A percentile compares a stretch with the other conserved stretches of the same genome.
Conservation (phyloP, 176 grass and related monocot species). For the Panicum miliaceum region DNA sequence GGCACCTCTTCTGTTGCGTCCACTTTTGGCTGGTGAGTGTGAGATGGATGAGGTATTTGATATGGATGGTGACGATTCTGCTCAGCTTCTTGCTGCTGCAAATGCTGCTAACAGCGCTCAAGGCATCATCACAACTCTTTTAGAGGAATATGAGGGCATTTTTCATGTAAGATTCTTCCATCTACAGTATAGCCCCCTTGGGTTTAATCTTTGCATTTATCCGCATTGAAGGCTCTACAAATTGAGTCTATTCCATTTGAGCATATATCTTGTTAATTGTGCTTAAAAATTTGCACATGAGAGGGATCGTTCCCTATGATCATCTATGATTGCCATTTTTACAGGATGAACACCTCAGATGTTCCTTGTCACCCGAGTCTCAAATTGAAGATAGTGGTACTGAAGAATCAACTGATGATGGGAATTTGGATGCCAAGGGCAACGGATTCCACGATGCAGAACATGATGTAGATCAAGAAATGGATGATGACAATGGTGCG, state of each 20-base stretch:
- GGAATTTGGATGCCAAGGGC: conserved; percentile 64
- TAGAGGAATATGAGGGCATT: conserved; percentile 92
- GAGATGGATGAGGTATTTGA: conserved; percentile 98
- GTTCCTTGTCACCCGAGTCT: conserved; percentile 75
- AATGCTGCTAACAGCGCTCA: conserved; percentile 97
- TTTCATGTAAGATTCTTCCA: conserved; percentile 84
- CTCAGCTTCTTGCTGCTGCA: conserved; percentile 97
- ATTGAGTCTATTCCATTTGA: not conserved
- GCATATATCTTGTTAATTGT: conserved; percentile 1
- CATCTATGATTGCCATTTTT: conserved; percentile 41
- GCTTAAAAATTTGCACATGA: not conserved
- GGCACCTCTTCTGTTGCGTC: conserved; percentile 96
- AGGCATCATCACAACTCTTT: conserved; percentile 82
- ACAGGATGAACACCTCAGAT: conserved; percentile 78
- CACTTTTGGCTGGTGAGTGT: conserved; percentile 98
- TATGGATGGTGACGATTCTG: conserved; percentile 83
- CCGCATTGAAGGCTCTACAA: not conserved
- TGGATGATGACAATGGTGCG: conserved; percentile 69
- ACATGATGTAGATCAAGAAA: conserved; percentile 88
- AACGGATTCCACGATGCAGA: conserved; percentile 96
- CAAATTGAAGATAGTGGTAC: conserved; percentile 89
- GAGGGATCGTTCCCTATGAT: not conserved
- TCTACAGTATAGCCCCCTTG: not conserved
- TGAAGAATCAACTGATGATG: conserved; percentile 84
- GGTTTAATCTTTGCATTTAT: not conserved